Evolutionary conservation across 495 filamentous ascomycete genomes (phyloP).

Genomic region (Aspergillus cristatus): DNA sequence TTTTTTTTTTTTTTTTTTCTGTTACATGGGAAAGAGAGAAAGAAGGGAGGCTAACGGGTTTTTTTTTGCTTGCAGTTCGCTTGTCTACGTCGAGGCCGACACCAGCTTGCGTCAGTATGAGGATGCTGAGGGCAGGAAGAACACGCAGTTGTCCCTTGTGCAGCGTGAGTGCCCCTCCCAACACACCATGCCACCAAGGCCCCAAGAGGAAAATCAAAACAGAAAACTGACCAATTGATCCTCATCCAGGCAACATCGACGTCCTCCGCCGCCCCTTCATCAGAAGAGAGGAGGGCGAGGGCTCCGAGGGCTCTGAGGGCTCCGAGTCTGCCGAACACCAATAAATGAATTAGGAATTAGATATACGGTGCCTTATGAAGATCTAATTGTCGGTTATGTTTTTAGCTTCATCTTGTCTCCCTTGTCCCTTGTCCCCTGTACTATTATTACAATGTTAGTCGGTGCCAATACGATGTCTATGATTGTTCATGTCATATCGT

Average conservation of each 20-base stretch:
- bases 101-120: conserved; percentile 50
- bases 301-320: no score
- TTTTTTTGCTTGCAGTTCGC: conserved; percentile 34
- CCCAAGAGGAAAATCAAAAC: conserved; percentile 1
- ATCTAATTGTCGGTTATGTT: no score
- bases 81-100: conserved; percentile 68
- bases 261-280: conserved; percentile 42
- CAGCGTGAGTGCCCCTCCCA: conserved; percentile 51
- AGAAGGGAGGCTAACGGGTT: no score
- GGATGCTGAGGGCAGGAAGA: conserved; percentile 54
- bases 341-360: background rate
- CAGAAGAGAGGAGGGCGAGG: background rate
- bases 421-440: background rate
- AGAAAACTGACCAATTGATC: conserved; percentile 1
- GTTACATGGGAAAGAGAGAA: no score
- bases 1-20: conserved; percentile 1
- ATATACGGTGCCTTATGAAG: no score
- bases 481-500: background rate
- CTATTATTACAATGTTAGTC: background rate
- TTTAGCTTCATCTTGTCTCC: background rate
- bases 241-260: conserved; percentile 44
- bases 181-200: no score
- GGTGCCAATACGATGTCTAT: background rate
- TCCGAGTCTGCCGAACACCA: no score
- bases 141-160: conserved; percentile 49